Evolutionary conservation across 805 yeast species (phyloP).

Genomic region (Cyberlindnera meyerae): DNA sequence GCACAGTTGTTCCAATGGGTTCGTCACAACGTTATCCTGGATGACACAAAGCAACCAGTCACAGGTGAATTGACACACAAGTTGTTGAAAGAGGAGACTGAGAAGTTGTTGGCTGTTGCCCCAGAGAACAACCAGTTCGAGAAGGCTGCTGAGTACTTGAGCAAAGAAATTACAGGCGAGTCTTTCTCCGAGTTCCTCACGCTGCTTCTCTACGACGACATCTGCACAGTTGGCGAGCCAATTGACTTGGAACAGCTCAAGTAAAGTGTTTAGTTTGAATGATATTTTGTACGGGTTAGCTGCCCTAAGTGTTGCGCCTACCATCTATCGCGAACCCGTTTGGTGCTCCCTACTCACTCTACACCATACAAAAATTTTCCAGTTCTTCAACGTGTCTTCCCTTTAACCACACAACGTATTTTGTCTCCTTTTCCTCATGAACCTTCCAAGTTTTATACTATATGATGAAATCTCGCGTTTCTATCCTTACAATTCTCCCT

Average conservation of each 20-base stretch:
- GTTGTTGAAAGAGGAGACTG: conserved; percentile 59
- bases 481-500: conserved; percentile 24
- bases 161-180: conserved; percentile 67
- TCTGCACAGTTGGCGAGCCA: conserved; percentile 29
- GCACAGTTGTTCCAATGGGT: conserved; percentile 83
- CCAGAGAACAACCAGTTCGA: conserved; percentile 55
- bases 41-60: conserved; percentile 53
- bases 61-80: conserved; percentile 54
- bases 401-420: background rate
- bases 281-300: no score
- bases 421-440: conserved; percentile 7
- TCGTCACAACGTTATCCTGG: conserved; percentile 54
- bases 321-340: no score
- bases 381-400: no score
- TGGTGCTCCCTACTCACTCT: no score
- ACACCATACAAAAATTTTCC: no score
- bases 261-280: no score
- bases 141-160: conserved; percentile 63
- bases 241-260: conserved; percentile 23
- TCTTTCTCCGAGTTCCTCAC: conserved; percentile 74
- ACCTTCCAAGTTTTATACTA: conserved; percentile 32
- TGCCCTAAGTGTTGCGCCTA: no score
- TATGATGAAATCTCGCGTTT: conserved; percentile 31
- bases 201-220: conserved; percentile 66
- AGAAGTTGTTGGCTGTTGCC: conserved; percentile 42